Percentiles rank a stretch among this genome's conserved stretches.
These are phyloP conservation scores for Fusarium sp. DNA, from an alignment of 2,329 filamentous ascomycete species.

Conservation along the genomic window DNA sequence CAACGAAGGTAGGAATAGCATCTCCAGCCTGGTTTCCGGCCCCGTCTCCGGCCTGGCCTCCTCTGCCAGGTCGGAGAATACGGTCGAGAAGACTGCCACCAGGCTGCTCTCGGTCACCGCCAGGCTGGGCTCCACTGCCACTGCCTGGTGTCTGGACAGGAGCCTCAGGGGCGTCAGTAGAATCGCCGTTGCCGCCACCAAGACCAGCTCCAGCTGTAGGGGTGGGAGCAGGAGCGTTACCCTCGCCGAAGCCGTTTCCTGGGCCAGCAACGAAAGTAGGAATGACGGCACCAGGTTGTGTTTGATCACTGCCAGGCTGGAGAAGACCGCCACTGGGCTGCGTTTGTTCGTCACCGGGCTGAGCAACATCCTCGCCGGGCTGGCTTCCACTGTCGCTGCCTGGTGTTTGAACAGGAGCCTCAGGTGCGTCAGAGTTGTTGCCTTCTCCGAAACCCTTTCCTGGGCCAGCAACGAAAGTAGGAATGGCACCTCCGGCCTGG, in stretches of 20 bases:
- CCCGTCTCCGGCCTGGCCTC: conserved; percentile 3
- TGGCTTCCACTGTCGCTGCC: conserved; percentile 1
- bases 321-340: neutral
- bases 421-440: neutral
- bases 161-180: conserved; percentile 4
- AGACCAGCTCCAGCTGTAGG: conserved; percentile 9
- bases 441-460: conserved; percentile 28
- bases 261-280: conserved; percentile 31
- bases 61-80: neutral
- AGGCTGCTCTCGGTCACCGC: neutral
- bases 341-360: neutral
- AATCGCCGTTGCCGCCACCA: conserved; percentile 14
- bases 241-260: conserved; percentile 22
- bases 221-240: neutral
- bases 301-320: neutral
- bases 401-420: conserved; percentile 6
- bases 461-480: conserved; percentile 22
- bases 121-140: conserved; percentile 1
- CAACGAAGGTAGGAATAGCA: conserved; percentile 33
- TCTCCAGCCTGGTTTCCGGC: conserved; percentile 8
- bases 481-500: conserved; percentile 12
- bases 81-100: neutral
- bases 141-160: conserved; percentile 7
- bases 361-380: neutral
- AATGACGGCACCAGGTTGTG: conserved; percentile 6